Base-by-base conservation (phyloP, 1,139 yeast genomes). In the Geotrichum siamense region DNA sequence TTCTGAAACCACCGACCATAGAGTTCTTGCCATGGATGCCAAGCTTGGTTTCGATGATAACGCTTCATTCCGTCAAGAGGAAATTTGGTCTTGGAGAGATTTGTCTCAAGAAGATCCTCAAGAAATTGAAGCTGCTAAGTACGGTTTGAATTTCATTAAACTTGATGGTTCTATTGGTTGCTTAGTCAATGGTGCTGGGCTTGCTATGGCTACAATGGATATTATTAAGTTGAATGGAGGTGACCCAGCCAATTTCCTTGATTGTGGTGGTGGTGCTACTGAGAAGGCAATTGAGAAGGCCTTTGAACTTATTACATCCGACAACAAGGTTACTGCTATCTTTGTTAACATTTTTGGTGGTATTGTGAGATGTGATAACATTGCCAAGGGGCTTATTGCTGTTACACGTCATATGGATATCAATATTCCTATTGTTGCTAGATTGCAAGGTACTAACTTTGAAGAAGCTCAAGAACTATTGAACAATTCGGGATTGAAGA, bases 131-230 rank as follows among this genome's bases (percentile, higher is more conserved):
- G 98, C 98, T 54, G 75, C 93, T 59, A 71, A 84, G 67, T 82
- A 80, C 63, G 94, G 89, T 59, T 78, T 91, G 64, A 91, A 91
- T 75, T 93, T 91, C 68, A 93, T 91, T 74, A 91, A 93, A 74
- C 81, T 91, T 64, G 94, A 91, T 64, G 99, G 98, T 69, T 85
- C 86, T 75, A 89, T 91, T 63, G 99, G 98, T 61, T 91, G 96
- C 75, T 76, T 91, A 55, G 99, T 91, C 65, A 91, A 91, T 69
- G 99, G 99, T 74, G 99, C 99, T 48, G 99, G 99, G 70, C 79
- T 91, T 63, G 99, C 99, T 61, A 91, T 91, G 99, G 98, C 99
- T 60, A 91, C 99, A 56, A 89, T 91, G 97, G 99, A 91, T 70
- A 94, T 93, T 67, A 86, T 91, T 74, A 89, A 93, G 74, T 78